Percentiles rank a stretch among this genome's conserved stretches.
These are phyloP conservation scores for Lenzites betulinus DNA, from an alignment of 768 basidiomycete species.

Conservation along the genomic window DNA sequence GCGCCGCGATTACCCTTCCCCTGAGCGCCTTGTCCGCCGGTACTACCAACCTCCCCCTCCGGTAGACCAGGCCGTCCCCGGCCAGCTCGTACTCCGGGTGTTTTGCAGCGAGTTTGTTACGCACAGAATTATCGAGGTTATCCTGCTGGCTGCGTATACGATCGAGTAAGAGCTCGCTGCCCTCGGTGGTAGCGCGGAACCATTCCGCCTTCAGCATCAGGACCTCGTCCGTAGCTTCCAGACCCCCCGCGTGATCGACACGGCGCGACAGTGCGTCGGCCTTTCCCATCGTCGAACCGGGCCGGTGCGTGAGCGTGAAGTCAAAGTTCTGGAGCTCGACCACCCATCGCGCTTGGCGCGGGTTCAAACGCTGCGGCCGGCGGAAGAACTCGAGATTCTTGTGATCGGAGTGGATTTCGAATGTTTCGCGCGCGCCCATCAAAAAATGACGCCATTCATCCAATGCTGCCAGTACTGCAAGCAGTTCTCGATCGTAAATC, in stretches of 20 bases:
- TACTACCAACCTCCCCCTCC: background rate
- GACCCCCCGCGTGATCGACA: background rate
- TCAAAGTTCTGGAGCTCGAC: conserved; percentile 18
- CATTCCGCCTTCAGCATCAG: conserved; percentile 1
- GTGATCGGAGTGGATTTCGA: conserved; percentile 34
- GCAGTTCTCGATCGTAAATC: conserved; percentile 40
- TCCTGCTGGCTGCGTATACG: too few relatives aligned
- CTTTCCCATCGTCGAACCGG: background rate
- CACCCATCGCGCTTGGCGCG: conserved; percentile 37
- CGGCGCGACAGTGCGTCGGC: conserved; percentile 15
- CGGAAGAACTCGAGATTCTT: conserved; percentile 35
- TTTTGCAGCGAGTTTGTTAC: background rate
- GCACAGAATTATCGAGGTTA: conserved; percentile 3
- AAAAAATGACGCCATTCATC: conserved; percentile 32
- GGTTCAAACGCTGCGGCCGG: conserved; percentile 29
- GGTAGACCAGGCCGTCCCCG: conserved; percentile 22
- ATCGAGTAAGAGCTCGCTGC: too few relatives aligned
- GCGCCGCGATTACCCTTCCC: conserved; percentile 10
- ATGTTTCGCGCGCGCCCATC: conserved; percentile 8
- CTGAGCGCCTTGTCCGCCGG: background rate
- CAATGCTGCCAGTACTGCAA: conserved; percentile 36
- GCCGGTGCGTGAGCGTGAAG: conserved; percentile 14
- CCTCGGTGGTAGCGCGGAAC: background rate
- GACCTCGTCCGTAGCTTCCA: background rate
- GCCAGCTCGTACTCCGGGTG: conserved; percentile 24